A percentile compares a stretch with the other conserved stretches of the same genome.
These are phyloP conservation scores for Fusarium oxysporum DNA, from an alignment of 2,329 filamentous ascomycete species.

Conservation along the genomic window DNA sequence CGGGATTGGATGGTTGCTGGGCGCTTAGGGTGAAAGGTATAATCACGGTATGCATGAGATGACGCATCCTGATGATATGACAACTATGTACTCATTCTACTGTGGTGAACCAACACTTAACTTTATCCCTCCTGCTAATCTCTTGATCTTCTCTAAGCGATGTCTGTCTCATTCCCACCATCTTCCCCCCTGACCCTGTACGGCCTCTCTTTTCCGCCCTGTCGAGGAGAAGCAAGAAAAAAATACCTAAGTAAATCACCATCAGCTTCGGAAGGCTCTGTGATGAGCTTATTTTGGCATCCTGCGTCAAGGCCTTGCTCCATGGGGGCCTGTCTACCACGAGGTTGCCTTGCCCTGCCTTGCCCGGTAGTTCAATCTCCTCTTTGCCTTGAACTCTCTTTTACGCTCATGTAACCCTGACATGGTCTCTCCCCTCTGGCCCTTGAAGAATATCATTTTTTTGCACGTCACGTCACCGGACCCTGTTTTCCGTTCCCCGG, in stretches of 20 bases:
- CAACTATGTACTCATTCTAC: not conserved
- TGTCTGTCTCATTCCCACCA: not conserved
- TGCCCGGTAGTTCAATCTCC: slow-evolving; percentile 3
- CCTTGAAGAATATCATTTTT: not conserved
- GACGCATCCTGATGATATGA: not conserved
- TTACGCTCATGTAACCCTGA: not conserved
- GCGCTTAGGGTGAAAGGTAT: not conserved
- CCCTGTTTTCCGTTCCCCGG: slow-evolving; percentile 8
- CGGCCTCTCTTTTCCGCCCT: slow-evolving; percentile 26
- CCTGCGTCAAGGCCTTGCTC: not conserved
- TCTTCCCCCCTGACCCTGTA: not conserved
- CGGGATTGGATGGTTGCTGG: not conserved
- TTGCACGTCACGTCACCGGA: not conserved
- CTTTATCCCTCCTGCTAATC: not conserved
- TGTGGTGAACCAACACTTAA: not conserved
- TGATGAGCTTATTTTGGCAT: not conserved
- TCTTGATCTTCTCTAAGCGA: not conserved
- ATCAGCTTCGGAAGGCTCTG: fast-evolving
- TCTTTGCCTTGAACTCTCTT: not conserved
- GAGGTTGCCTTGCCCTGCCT: not conserved
- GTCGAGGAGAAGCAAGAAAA: not conserved
- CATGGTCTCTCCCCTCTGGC: not conserved
- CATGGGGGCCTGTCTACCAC: not conserved
- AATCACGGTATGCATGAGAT: not conserved
- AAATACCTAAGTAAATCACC: not conserved